These are phyloP conservation scores for Phytopythium kandeliae DNA, from an alignment of 352 stramenopile species.

Conservation along the genomic window DNA sequence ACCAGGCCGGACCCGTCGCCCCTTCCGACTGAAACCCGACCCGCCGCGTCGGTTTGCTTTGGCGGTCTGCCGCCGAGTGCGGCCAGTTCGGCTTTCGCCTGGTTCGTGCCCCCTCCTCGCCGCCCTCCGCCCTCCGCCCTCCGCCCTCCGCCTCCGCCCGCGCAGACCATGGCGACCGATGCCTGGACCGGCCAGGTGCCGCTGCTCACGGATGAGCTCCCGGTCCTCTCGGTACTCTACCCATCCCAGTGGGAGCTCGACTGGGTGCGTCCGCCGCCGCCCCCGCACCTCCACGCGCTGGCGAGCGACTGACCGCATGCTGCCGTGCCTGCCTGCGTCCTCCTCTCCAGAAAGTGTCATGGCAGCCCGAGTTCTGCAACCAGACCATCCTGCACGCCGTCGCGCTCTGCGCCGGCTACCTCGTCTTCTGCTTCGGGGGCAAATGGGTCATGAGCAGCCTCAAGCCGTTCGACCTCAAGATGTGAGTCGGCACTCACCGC, in stretches of 20 bases:
- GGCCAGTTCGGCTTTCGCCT: slow-evolving; percentile 8
- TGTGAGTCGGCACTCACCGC: no score
- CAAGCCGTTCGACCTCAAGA: slow-evolving; percentile 74
- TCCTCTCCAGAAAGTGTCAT: slow-evolving; percentile 40
- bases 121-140: background rate
- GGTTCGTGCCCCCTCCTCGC: background rate
- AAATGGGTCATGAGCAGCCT: slow-evolving; percentile 74
- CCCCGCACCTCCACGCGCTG: no score
- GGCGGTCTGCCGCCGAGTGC: no score
- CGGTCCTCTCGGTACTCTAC: slow-evolving; percentile 51
- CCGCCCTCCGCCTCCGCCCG: background rate
- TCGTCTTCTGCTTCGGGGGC: slow-evolving; percentile 70
- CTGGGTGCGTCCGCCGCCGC: slow-evolving; percentile 25
- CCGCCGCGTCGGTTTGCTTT: background rate
- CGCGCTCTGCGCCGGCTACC: slow-evolving; percentile 58
- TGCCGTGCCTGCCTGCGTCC: background rate
- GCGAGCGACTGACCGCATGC: background rate
- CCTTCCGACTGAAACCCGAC: background rate
- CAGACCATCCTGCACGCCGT: slow-evolving; percentile 58
- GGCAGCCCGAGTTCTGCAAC: slow-evolving; percentile 61
- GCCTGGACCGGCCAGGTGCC: slow-evolving; percentile 11
- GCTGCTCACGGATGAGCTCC: slow-evolving; percentile 43
- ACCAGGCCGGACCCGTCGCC: background rate
- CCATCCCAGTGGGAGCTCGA: slow-evolving; percentile 71
- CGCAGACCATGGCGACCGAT: slow-evolving; percentile 19